These are phyloP conservation scores for Chalaropsis thielavioides DNA, from an alignment of 2,329 filamentous ascomycete genomes.

Conservation along the genomic window DNA sequence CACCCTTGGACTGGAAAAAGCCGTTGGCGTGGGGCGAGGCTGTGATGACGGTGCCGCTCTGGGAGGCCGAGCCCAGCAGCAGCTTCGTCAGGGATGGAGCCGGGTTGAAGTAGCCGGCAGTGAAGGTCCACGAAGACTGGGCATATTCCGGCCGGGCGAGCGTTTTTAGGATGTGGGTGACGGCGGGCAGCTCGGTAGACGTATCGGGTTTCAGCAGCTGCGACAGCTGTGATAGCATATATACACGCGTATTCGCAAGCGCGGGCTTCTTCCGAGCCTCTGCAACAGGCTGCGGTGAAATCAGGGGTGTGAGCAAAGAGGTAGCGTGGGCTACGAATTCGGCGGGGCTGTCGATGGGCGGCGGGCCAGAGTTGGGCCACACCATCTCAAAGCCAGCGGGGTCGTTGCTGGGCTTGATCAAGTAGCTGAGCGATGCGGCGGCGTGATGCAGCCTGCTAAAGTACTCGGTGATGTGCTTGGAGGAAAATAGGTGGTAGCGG, in stretches of 20 bases:
- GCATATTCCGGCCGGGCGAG: conserved; percentile 50
- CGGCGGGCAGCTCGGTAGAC: conserved; percentile 76
- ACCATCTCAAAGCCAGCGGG: conserved; percentile 44
- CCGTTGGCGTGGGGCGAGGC: conserved; percentile 90
- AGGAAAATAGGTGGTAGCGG: conserved; percentile 81
- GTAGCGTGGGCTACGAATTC: conserved; percentile 58
- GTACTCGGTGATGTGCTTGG: conserved; percentile 64
- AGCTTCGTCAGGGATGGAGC: conserved; percentile 69
- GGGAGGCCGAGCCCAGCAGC: conserved; percentile 57
- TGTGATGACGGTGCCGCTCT: conserved; percentile 69
- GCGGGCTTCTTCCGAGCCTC: conserved; percentile 19
- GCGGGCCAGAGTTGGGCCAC: conserved; percentile 75
- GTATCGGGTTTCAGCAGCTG: conserved; percentile 64
- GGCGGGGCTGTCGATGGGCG: conserved; percentile 55
- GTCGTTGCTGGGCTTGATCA: conserved; percentile 47
- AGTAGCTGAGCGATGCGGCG: conserved; percentile 68
- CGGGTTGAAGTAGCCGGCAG: conserved; percentile 97
- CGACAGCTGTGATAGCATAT: conserved; percentile 77
- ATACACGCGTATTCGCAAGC: conserved; percentile 52
- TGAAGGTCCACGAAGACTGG: conserved; percentile 81
- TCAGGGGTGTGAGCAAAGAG: conserved; percentile 48
- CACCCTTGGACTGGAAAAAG: conserved; percentile 76
- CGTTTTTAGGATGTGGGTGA: conserved; percentile 58
- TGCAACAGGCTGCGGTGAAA: conserved; percentile 31
- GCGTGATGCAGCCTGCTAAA: conserved; percentile 65